Conservation (phyloP, 441 rosid species). For the Gossypium schwendimanii region DNA sequence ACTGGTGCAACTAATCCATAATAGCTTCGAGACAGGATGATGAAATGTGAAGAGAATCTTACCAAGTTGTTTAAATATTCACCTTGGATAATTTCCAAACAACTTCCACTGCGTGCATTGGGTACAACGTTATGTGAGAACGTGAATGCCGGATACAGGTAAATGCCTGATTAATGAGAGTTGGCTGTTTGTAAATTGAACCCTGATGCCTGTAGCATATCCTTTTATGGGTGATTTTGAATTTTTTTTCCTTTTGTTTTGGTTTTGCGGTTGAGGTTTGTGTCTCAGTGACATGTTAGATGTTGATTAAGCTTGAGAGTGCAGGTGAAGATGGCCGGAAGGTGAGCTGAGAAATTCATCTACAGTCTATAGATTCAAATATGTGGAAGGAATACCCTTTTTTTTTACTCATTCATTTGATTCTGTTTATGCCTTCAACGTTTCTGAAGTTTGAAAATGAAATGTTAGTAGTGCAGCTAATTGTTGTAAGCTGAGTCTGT, state of each 20-base stretch:
- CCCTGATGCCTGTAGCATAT: neutral
- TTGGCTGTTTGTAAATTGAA: neutral
- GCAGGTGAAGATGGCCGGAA: neutral
- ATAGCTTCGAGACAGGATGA: slow-evolving; percentile 26
- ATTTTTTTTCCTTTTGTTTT: neutral
- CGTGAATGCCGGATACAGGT: neutral
- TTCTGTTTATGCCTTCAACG: neutral
- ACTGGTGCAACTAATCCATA: slow-evolving; percentile 43
- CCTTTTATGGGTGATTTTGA: neutral
- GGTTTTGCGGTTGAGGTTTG: neutral
- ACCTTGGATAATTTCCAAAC: slow-evolving; percentile 1
- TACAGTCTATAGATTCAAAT: neutral
- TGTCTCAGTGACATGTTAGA: neutral
- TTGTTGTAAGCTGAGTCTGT: neutral
- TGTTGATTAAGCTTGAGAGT: neutral
- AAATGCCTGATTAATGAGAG: neutral
- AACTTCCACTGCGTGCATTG: neutral
- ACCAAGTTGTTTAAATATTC: neutral
- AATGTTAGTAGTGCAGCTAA: neutral
- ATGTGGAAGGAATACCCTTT: neutral
- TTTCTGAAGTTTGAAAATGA: neutral
- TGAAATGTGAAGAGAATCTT: neutral
- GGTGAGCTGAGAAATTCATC: neutral
- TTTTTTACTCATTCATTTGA: neutral
- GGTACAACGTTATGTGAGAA: neutral